Conservation (phyloP, 2,329 filamentous ascomycete genomes). For the Neofusicoccum cordaticola region DNA sequence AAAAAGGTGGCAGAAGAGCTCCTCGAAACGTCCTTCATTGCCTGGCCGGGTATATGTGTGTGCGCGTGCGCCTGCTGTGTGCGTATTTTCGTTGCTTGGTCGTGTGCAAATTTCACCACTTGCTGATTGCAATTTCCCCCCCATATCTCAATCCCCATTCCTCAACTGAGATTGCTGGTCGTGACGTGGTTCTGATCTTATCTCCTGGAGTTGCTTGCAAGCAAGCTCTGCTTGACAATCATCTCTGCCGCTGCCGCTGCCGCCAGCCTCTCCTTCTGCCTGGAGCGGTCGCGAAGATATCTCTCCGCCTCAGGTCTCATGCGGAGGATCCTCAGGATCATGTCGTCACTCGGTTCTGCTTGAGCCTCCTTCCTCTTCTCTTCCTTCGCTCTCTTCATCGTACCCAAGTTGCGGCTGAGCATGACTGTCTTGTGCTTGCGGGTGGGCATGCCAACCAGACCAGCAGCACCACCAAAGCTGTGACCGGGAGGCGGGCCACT, state of each 20-base stretch:
- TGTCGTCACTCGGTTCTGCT: constrained; percentile 94
- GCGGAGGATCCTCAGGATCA: constrained; percentile 90
- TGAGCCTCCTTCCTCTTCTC: constrained; percentile 94
- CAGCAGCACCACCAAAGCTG: constrained; percentile 50
- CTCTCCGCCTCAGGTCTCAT: constrained; percentile 88
- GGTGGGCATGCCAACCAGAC: constrained; percentile 61
- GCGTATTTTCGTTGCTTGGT: constrained; percentile 3
- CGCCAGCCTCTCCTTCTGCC: constrained; percentile 90
- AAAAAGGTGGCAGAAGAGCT: constrained; percentile 2
- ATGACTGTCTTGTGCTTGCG: constrained; percentile 65
- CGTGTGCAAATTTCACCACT: background rate
- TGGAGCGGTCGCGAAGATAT: constrained; percentile 85
- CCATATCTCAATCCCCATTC: background rate
- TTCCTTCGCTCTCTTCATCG: constrained; percentile 93
- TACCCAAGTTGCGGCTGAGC: constrained; percentile 89
- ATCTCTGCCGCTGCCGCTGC: constrained; percentile 87
- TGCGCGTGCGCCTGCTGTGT: constrained; percentile 10
- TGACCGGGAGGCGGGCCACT: constrained; percentile 41
- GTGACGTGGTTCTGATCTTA: background rate
- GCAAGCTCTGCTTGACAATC: constrained; percentile 88
- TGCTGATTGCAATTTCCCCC: constrained; percentile 4
- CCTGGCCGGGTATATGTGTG: constrained; percentile 3
- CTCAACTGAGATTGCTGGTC: background rate
- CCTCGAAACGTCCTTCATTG: constrained; percentile 4
- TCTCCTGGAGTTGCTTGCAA: constrained; percentile 10